Evolutionary conservation across 106 monocot genomes (phyloP), one percentile per base, ranked within the genome.

Genomic region (Agapanthus africanus): DNA sequence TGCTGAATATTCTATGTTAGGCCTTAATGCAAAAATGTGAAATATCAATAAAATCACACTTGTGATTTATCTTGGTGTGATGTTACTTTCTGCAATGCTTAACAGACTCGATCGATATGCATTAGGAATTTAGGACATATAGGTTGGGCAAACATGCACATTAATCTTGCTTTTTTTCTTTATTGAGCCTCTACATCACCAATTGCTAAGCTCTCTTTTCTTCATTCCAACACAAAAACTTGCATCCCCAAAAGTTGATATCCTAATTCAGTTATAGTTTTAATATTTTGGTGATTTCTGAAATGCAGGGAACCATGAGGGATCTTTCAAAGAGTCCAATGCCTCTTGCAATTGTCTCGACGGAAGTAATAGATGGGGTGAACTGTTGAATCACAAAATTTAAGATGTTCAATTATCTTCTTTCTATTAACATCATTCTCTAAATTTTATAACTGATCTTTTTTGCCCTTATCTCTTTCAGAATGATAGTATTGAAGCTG

Each of bases 281-380:
- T 21, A 6, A 4, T 61, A 21, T 36, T 36, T 18, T 19, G 35
- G 7, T 61, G 61, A 61, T 61, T 66, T 66, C 42, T 66, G 23
- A 26, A 23, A 0, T 27, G 26, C 66, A 66, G 66, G 66, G 66
- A 42, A 66, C 28, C 16, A 66, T 66, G 66, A 66, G 66, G 42
- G 66, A 66, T 66, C 66, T 66, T 44, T 66, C 66, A 19, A 66
- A 66, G 42, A 66, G 66, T 66, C 66, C 66, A 44, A 13, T 65
- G 25, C 37, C 21, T 34, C 13, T 31, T 8, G 15, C 40, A 31
- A 21, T 3, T 27, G 27, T 2, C 42, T 7, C 7, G 25, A 19
- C 41, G 14, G 27, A 18, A 13, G 40, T 66, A 41, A 66, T 7
- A 25, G 41, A 26, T 44, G 66, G 42, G 66, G 66, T 66, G 28